These are phyloP conservation scores for Rhazya stricta DNA, from an alignment of 257 asterid species.

Conservation along the genomic window DNA sequence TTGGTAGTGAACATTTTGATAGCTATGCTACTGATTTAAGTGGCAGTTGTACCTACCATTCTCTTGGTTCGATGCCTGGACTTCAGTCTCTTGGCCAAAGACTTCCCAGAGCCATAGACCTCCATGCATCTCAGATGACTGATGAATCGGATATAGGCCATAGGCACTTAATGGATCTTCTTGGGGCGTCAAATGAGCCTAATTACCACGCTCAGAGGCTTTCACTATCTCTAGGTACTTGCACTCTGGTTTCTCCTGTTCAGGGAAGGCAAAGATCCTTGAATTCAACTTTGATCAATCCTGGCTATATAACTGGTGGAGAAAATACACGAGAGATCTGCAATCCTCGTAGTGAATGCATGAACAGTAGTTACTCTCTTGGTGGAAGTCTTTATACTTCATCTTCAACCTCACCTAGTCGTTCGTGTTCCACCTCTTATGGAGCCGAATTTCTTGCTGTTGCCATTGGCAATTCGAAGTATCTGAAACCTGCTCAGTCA, in stretches of 20 bases:
- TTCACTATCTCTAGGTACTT: slow-evolving; percentile 63
- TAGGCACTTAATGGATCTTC: slow-evolving; percentile 62
- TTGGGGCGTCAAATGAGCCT: slow-evolving; percentile 46
- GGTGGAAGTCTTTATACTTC: slow-evolving; percentile 20
- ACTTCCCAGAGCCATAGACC: slow-evolving; percentile 31
- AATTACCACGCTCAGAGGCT: slow-evolving; percentile 51
- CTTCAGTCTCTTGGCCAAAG: slow-evolving; percentile 34
- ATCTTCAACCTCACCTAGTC: slow-evolving; percentile 24
- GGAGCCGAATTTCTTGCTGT: slow-evolving; percentile 40
- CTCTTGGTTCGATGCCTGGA: slow-evolving; percentile 30
- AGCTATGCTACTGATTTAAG: slow-evolving; percentile 31
- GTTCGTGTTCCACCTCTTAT: slow-evolving; percentile 29
- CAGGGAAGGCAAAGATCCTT: slow-evolving; percentile 31
- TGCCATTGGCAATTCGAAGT: slow-evolving; percentile 48
- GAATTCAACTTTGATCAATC: slow-evolving; percentile 25
- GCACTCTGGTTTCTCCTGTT: slow-evolving; percentile 20
- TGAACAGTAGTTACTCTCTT: slow-evolving; percentile 19
- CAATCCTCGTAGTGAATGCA: slow-evolving; percentile 18
- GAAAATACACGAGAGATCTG: slow-evolving; percentile 23
- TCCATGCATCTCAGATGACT: slow-evolving; percentile 31
- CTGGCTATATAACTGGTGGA: slow-evolving; percentile 23
- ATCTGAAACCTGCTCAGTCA: slow-evolving; percentile 58
- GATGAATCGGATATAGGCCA: slow-evolving; percentile 34
- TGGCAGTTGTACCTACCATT: slow-evolving; percentile 22
- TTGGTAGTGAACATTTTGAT: slow-evolving; percentile 39